phyloP scores from a whole-genome alignment of 2,329 filamentous ascomycete species.

The Sclerotinia glacialis region DNA sequence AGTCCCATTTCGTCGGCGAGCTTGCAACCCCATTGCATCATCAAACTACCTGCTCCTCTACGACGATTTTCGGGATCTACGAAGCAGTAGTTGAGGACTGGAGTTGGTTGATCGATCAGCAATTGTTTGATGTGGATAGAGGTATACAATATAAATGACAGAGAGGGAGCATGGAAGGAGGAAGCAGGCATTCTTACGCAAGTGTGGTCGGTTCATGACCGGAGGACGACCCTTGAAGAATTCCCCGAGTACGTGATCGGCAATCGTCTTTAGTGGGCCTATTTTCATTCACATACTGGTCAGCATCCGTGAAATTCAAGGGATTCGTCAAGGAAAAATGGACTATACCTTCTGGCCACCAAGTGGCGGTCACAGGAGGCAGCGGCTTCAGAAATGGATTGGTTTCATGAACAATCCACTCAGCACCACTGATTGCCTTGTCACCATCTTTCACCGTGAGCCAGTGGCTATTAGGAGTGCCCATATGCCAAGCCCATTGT shows the following conservation, averaged over 20 bases:
- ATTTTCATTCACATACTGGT: not conserved
- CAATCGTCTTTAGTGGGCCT: not conserved
- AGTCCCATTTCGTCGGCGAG: conserved; percentile 15
- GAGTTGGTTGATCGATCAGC: not conserved
- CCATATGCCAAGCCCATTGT: not conserved
- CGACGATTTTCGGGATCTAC: conserved; percentile 3
- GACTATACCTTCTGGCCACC: not conserved
- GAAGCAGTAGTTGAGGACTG: not conserved
- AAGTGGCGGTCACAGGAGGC: not conserved
- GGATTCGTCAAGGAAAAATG: not conserved
- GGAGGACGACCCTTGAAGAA: not conserved
- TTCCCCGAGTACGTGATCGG: not conserved
- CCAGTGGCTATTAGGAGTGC: conserved; percentile 5
- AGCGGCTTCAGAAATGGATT: not conserved
- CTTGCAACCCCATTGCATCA: conserved; percentile 5
- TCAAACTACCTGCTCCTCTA: not conserved
- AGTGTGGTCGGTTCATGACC: conserved; percentile 5
- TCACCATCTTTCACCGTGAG: not conserved
- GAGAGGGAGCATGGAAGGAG: not conserved
- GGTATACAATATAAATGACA: not conserved
- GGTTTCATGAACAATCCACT: not conserved
- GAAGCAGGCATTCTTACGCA: not conserved
- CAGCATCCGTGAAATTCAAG: not conserved
- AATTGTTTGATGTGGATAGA: rapidly evolving
- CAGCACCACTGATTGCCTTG: not conserved